A percentile compares a stretch with the other conserved stretches of the same genome.
These are phyloP conservation scores for grape (Vitis vinifera) DNA, from an alignment of 164 flowering plant genomes.

Conservation along the genomic window DNA sequence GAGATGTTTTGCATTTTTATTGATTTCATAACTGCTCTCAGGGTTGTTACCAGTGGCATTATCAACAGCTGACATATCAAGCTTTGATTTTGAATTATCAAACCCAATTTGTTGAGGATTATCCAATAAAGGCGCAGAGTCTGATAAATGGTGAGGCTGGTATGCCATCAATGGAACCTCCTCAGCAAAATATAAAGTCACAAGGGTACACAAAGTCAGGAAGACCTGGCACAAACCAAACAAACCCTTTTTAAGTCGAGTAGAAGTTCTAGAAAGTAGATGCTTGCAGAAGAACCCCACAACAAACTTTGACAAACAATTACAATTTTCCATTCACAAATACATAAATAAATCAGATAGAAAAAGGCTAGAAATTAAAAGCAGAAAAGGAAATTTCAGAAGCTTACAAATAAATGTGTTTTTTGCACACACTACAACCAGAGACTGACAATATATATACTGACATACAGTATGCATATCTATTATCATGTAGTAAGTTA, in stretches of 20 bases:
- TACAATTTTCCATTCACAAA: not conserved
- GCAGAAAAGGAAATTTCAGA: not conserved
- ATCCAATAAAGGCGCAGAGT: constrained; percentile 81
- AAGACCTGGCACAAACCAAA: constrained; percentile 54
- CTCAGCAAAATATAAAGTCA: constrained; percentile 82
- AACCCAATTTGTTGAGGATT: constrained; percentile 39
- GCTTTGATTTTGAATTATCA: constrained; percentile 37
- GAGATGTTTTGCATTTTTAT: constrained; percentile 20
- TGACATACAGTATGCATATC: too few species aligned
- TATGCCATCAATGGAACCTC: constrained; percentile 64
- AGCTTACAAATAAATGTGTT: not conserved
- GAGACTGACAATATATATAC: not conserved
- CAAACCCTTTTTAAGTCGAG: not conserved
- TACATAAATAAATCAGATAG: too few species aligned
- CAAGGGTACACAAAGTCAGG: constrained; percentile 75
- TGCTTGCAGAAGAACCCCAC: not conserved
- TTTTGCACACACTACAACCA: not conserved
- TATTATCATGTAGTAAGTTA: too few species aligned
- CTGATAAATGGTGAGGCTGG: constrained; percentile 46
- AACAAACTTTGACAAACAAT: not conserved
- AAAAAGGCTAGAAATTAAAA: too few species aligned
- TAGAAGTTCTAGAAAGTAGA: not conserved
- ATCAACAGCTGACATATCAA: constrained; percentile 18
- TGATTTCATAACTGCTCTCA: constrained; percentile 18
- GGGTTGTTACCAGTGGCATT: constrained; percentile 18